Evolutionary conservation across 1,284 basidiomycete species (phyloP).

Genomic region (Ganoderma boninense): DNA sequence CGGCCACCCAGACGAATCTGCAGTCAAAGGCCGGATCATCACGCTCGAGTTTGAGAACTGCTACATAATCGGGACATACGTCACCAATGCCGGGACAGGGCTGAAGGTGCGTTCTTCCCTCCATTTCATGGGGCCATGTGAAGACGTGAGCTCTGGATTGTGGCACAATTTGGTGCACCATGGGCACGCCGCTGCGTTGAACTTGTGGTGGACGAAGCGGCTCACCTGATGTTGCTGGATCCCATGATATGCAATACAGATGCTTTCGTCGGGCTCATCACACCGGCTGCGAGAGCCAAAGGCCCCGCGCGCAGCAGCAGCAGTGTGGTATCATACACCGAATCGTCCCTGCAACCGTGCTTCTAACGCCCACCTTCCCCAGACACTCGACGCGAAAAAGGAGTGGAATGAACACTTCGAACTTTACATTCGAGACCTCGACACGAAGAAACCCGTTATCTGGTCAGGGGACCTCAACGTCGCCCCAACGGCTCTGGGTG

Average conservation of each 20-base stretch:
- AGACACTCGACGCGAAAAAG: conserved; percentile 80
- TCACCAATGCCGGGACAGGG: conserved; percentile 85
- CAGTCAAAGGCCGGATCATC: conserved; percentile 79
- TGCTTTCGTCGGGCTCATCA: neutral
- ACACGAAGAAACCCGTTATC: conserved; percentile 83
- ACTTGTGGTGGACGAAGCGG: neutral
- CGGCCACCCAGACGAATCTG: conserved; percentile 69
- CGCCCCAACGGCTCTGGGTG: conserved; percentile 78
- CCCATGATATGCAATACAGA: neutral
- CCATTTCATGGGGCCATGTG: no score
- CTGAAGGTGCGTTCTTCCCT: conserved; percentile 65
- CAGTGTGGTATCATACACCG: neutral
- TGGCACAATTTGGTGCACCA: neutral
- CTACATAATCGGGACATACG: conserved; percentile 85
- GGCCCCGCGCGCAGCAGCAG: neutral
- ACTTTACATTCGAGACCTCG: conserved; percentile 73
- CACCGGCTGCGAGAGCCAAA: neutral
- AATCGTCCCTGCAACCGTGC: neutral
- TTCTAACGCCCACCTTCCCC: conserved; percentile 10
- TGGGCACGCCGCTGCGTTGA: neutral
- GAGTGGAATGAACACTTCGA: conserved; percentile 83
- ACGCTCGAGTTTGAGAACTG: conserved; percentile 81
- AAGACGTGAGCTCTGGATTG: neutral
- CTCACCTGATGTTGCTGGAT: neutral
- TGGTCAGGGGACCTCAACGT: conserved; percentile 94